phyloP scores from a whole-genome alignment of 352 stramenopile genomes.

The Pythium rishiriense region DNA sequence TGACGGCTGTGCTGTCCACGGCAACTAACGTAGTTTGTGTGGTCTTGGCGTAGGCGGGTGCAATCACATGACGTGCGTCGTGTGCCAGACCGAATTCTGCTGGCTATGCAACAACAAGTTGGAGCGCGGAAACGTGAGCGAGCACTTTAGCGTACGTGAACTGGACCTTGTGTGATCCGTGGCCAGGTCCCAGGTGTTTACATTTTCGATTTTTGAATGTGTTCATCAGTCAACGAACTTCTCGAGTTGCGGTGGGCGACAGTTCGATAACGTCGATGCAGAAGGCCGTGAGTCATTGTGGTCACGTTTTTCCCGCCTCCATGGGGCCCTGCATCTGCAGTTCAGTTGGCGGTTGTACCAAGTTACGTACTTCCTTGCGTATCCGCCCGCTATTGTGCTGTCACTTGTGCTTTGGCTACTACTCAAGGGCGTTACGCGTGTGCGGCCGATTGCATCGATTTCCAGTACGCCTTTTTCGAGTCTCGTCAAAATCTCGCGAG shows the following conservation, averaged over 20 bases:
- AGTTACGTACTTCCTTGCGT: background rate
- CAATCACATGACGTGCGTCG: slow-evolving; percentile 91
- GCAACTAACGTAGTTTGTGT: background rate
- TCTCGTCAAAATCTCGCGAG: background rate
- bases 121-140: slow-evolving; percentile 77
- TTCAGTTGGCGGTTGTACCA: background rate
- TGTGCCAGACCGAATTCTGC: slow-evolving; percentile 86
- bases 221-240: background rate
- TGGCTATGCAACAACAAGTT: slow-evolving; percentile 88
- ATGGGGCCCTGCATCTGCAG: background rate
- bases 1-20: background rate
- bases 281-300: background rate
- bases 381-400: background rate
- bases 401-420: background rate
- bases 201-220: background rate
- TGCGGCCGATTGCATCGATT: background rate
- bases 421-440: background rate
- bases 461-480: background rate
- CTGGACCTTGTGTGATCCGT: background rate
- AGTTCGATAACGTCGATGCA: background rate
- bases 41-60: slow-evolving; percentile 53
- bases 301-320: background rate
- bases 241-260: background rate
- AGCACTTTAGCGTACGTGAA: slow-evolving; percentile 24
- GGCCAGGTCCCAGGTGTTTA: background rate